Conservation (phyloP, 2,329 filamentous ascomycete genomes). For the Phyllosticta capitalensis region DNA sequence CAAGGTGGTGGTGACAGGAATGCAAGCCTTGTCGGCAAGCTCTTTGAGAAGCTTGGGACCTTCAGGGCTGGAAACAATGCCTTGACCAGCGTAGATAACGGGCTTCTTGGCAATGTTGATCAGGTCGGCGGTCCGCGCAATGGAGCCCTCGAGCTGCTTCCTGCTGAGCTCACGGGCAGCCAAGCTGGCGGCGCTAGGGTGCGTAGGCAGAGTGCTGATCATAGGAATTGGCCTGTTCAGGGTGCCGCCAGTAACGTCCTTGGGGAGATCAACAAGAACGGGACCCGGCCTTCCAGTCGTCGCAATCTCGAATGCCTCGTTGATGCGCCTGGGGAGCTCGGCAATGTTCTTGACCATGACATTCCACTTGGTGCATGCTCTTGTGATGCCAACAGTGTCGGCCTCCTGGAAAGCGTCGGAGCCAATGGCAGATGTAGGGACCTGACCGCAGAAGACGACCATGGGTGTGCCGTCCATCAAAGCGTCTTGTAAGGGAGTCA, state of each 20-base stretch:
- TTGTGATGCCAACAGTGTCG: slow-evolving; percentile 85
- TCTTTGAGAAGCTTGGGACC: slow-evolving; percentile 72
- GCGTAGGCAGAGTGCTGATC: slow-evolving; percentile 60
- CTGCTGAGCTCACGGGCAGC: slow-evolving; percentile 65
- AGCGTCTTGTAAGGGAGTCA: slow-evolving; percentile 94
- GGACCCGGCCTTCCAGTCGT: slow-evolving; percentile 89
- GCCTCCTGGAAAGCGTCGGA: slow-evolving; percentile 97
- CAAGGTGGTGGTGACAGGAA: slow-evolving; percentile 92
- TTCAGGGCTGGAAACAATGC: slow-evolving; percentile 69
- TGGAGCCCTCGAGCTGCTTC: slow-evolving; percentile 63
- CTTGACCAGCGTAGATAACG: slow-evolving; percentile 89
- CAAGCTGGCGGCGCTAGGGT: slow-evolving; percentile 77
- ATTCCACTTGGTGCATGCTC: slow-evolving; percentile 97
- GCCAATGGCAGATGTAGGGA: slow-evolving; percentile 79
- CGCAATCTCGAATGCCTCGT: slow-evolving; percentile 96
- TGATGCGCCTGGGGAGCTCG: slow-evolving; percentile 86
- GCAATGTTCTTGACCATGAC: slow-evolving; percentile 95
- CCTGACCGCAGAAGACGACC: slow-evolving; percentile 93
- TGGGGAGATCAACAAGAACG: slow-evolving; percentile 90
- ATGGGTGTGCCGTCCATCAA: slow-evolving; percentile 91
- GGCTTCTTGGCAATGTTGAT: slow-evolving; percentile 89
- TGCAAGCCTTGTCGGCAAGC: slow-evolving; percentile 79
- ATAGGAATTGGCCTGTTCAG: slow-evolving; percentile 77
- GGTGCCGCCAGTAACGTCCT: slow-evolving; percentile 85
- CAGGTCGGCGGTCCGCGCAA: slow-evolving; percentile 68